Base-by-base conservation (phyloP, 1,139 yeast species). In the Taiozyma sp. region DNA sequence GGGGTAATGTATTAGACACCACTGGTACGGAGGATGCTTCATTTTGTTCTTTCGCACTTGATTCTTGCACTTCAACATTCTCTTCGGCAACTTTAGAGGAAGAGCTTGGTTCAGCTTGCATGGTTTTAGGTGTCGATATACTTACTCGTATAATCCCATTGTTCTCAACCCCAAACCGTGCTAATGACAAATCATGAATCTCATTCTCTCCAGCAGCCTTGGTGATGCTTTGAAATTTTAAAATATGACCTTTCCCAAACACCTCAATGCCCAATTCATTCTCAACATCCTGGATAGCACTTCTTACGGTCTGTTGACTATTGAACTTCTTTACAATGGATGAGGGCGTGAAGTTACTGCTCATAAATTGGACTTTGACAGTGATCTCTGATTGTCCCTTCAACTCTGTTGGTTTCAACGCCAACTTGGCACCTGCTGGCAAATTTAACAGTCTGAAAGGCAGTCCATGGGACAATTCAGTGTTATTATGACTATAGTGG, bases 361-460 rank as follows among this genome's bases (percentile, higher is more conserved):
- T 59, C 47, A 59, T 54, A 44, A 62, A 58, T 35, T 58, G 62
- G 19, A 60, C 30, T 46, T 61, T 61, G 46, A 62, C 37, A 6
- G 51, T 60, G 30, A 57, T 52, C 26, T 51, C 58, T 1, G 50
- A 14, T 10, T 44, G 43, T 4, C 32, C 43, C 13, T 45, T 43
- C 6, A 44, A 2, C 14, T 49, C 45, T 0, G 58, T 43, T 4
- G 50, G 48, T 22, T 56, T 53, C 35, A 69, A 47, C 14, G 57
- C 51, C 16, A 70, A 47, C 24, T 67, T 68, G 13, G 61, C 68
- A 24, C 73, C 72, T 2, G 62, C 53, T 4, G 72, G 69, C 11
- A 70, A 47, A 47, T 68, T 68, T 42, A 65, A 51, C 3, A 68
- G 54, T 42, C 72, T 61, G 54, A 64, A 60, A 1, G 73, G 73